Evolutionary conservation across 176 grass and related monocot genomes (phyloP).

Genomic region (Musa troglodytarum): DNA sequence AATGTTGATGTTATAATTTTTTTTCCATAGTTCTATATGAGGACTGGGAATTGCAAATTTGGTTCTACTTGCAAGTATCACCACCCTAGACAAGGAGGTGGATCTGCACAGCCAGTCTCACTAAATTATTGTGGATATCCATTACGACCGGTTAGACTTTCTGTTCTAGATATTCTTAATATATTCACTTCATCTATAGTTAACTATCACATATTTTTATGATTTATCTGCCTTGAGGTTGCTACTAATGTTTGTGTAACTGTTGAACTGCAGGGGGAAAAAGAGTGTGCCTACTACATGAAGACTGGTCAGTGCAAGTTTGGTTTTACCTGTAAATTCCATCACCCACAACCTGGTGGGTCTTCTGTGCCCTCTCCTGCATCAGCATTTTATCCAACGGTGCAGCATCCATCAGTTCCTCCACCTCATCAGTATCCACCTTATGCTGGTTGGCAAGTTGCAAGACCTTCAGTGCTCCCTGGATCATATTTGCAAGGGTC

Average conservation of each 20-base stretch:
- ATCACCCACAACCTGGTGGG: conserved; percentile 16
- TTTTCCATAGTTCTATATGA: conserved; percentile 66
- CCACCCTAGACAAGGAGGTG: conserved; percentile 65
- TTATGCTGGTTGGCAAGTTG: conserved; percentile 56
- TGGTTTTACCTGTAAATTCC: conserved; percentile 6
- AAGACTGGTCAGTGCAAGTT: conserved; percentile 41
- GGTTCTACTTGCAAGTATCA: conserved; percentile 87
- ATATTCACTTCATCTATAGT: background rate
- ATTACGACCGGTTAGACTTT: conserved; percentile 35
- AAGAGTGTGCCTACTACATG: conserved; percentile 36
- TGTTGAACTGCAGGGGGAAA: conserved; percentile 27
- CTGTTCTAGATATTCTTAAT: conserved; percentile 4
- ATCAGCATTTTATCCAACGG: conserved; percentile 8
- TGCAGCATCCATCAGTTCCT: conserved; percentile 24
- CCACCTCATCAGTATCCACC: conserved; percentile 57
- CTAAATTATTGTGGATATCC: conserved; percentile 71
- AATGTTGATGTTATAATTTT: conserved; percentile 4
- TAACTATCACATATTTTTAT: background rate
- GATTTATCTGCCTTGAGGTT: background rate
- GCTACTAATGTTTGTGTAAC: background rate
- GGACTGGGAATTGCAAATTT: conserved; percentile 90
- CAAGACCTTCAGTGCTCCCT: conserved; percentile 53
- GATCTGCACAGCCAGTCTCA: conserved; percentile 34
- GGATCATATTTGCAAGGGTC: conserved; percentile 36
- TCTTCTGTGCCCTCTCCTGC: conserved; percentile 15